phyloP scores from a whole-genome alignment of 331 rosid species.

The Ulmus americana region DNA sequence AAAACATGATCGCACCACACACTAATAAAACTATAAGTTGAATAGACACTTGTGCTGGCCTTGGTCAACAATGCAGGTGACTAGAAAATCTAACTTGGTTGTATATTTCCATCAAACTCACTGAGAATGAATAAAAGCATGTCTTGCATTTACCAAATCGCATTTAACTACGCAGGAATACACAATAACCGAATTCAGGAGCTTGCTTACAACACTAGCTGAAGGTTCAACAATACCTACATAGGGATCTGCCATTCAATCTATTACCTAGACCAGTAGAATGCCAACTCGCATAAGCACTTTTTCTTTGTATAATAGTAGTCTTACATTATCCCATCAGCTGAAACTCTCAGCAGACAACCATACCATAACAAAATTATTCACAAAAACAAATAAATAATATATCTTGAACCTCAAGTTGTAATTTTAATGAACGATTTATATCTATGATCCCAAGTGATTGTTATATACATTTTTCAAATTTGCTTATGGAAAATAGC shows the following conservation, averaged over 20 bases:
- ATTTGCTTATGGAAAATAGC: not conserved
- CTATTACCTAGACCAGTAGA: conserved; percentile 36
- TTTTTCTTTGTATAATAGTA: conserved; percentile 2
- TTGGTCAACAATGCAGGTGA: conserved; percentile 7
- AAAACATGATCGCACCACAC: conserved; percentile 23
- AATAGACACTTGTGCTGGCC: conserved; percentile 1
- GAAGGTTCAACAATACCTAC: conserved; percentile 34
- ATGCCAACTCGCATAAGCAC: conserved; percentile 31
- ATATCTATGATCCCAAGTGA: too few species aligned
- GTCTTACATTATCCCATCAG: conserved; percentile 21
- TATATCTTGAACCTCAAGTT: not conserved
- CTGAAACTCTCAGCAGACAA: conserved; percentile 2
- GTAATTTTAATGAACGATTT: not conserved
- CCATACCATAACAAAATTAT: conserved; percentile 7
- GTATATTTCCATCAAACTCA: conserved; percentile 12
- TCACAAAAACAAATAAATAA: not conserved
- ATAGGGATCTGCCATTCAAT: conserved; percentile 27
- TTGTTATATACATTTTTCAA: not conserved
- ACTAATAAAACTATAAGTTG: conserved; percentile 18
- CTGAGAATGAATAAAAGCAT: conserved; percentile 2
- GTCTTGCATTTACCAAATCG: conserved; percentile 13
- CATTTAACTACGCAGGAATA: conserved; percentile 14
- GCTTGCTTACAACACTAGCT: conserved; percentile 31
- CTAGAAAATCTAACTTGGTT: conserved; percentile 7
- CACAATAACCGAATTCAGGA: conserved; percentile 35